Conservation (phyloP, 164 flowering plant genomes). For the Tetrastigma voinierianum region DNA sequence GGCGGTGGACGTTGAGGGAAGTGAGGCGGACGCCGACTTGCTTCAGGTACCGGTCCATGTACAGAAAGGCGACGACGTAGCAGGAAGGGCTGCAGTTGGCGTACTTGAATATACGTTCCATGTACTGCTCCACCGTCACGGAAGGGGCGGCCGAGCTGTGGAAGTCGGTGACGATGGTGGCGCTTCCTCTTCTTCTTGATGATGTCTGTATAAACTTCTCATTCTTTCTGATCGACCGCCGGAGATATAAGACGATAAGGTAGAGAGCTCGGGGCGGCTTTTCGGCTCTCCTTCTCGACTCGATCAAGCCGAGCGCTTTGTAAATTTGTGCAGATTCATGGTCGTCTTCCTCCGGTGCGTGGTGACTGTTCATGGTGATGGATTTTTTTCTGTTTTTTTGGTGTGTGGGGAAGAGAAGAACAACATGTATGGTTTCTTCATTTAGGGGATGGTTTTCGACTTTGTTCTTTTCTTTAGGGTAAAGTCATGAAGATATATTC, state of each 20-base stretch:
- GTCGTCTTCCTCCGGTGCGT: neutral
- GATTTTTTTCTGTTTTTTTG: neutral
- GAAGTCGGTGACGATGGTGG: slow-evolving; percentile 30
- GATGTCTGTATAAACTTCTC: slow-evolving; percentile 8
- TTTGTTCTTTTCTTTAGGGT: slow-evolving; percentile 13
- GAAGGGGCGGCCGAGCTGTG: slow-evolving; percentile 52
- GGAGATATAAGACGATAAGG: slow-evolving; percentile 18
- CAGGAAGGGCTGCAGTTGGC: slow-evolving; percentile 69
- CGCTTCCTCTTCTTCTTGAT: slow-evolving; percentile 6
- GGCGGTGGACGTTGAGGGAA: slow-evolving; percentile 36
- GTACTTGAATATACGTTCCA: slow-evolving; percentile 70
- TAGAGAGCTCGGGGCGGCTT: slow-evolving; percentile 15
- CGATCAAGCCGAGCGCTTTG: slow-evolving; percentile 2
- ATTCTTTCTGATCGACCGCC: slow-evolving; percentile 19
- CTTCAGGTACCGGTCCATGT: slow-evolving; percentile 50
- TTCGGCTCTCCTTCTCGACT: neutral
- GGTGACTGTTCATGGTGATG: neutral
- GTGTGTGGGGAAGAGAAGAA: too few species aligned
- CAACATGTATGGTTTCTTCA: too few species aligned
- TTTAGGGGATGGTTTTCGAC: too few species aligned
- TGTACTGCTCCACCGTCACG: slow-evolving; percentile 47
- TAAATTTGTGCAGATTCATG: slow-evolving; percentile 2
- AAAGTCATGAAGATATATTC: neutral
- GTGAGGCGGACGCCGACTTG: slow-evolving; percentile 17
- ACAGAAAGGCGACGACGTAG: slow-evolving; percentile 56